phyloP scores from a whole-genome alignment of 2,329 filamentous ascomycete species.

The Calonectria montana region DNA sequence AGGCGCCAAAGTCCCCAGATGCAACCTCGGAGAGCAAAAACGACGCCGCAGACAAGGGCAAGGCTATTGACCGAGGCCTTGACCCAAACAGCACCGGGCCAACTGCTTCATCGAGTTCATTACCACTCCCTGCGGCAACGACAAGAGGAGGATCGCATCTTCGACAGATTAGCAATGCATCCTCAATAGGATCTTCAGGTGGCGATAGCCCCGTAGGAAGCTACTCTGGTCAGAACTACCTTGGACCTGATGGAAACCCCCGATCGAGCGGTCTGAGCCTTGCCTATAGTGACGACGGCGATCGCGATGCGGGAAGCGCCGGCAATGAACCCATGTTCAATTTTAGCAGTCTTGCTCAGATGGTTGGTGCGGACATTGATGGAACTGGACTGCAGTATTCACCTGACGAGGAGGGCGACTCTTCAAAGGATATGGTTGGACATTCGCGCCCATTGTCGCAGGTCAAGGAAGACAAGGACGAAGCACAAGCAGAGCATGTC shows the following conservation, averaged over 20 bases:
- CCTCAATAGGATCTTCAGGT: conserved; percentile 83
- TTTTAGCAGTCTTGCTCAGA: conserved; percentile 86
- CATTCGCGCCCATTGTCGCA: conserved; percentile 48
- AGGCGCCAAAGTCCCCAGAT: conserved; percentile 39
- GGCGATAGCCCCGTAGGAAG: conserved; percentile 73
- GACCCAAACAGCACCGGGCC: conserved; percentile 40
- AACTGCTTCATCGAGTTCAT: conserved; percentile 50
- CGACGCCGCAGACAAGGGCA: conserved; percentile 68
- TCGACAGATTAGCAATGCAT: conserved; percentile 87
- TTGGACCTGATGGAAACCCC: conserved; percentile 55
- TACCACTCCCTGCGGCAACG: conserved; percentile 61
- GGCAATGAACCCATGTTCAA: conserved; percentile 86
- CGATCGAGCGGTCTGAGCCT: conserved; percentile 67
- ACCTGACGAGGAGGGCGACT: conserved; percentile 43
- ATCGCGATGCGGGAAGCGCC: conserved; percentile 62
- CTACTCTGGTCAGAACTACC: conserved; percentile 51
- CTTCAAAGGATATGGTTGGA: conserved; percentile 28
- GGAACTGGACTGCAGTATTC: conserved; percentile 50
- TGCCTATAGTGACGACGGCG: conserved; percentile 59
- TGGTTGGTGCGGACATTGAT: conserved; percentile 76
- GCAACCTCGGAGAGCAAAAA: conserved; percentile 41
- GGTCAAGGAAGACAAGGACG: conserved; percentile 52
- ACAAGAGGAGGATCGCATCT: conserved; percentile 76
- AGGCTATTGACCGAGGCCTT: conserved; percentile 70
- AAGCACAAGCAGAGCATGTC: conserved; percentile 46